Evolutionary conservation across 148 eudicot species (phyloP).

Genomic region (Mesembryanthemum crystallinum): DNA sequence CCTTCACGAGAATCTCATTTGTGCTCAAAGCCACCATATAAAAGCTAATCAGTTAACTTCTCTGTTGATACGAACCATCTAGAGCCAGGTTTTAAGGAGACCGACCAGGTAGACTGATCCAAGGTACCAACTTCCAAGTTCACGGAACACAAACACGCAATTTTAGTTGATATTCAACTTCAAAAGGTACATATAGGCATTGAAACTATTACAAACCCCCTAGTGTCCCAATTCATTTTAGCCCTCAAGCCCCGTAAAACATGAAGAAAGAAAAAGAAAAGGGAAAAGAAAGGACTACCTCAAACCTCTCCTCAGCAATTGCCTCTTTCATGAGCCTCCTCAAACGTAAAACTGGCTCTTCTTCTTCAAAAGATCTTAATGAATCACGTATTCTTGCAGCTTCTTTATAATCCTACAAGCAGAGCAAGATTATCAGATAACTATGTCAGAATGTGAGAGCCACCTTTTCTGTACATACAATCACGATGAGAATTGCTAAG

Average conservation of each 20-base stretch:
- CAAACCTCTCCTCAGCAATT: conserved; percentile 74
- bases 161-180: not conserved
- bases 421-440: conserved; percentile 8
- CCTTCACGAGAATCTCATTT: too few relatives aligned
- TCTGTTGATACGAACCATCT: not conserved
- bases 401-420: conserved; percentile 76
- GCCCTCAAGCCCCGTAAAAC: not conserved
- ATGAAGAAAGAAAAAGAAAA: not conserved
- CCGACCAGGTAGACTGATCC: not conserved
- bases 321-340: conserved; percentile 75
- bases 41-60: too few relatives aligned
- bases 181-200: not conserved
- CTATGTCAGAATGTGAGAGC: not conserved
- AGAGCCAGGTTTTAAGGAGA: not conserved
- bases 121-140: not conserved
- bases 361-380: conserved; percentile 73
- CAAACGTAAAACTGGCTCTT: conserved; percentile 85
- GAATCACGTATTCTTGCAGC: conserved; percentile 98
- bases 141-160: not conserved
- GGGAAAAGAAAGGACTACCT: conserved; percentile 38
- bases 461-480: not conserved
- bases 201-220: not conserved
- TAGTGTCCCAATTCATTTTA: not conserved
- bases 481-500: not conserved
- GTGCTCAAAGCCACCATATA: too few relatives aligned